These are phyloP conservation scores for Paecilomyces niveus DNA, from an alignment of 2,329 filamentous ascomycete species.

Conservation along the genomic window DNA sequence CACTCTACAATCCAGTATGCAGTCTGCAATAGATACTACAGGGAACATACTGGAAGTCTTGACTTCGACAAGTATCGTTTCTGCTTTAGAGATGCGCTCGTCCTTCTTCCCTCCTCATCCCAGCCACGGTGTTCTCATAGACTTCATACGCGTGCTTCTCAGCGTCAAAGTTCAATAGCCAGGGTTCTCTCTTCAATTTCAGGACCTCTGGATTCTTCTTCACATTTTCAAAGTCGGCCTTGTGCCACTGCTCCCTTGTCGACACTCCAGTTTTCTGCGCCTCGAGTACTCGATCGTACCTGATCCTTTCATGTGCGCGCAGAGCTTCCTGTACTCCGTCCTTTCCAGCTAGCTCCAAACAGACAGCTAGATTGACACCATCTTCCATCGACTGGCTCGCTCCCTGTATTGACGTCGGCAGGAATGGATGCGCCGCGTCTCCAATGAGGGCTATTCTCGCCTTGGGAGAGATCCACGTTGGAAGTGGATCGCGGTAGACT, in stretches of 20 bases:
- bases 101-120: conserved; percentile 1
- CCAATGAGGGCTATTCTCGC: conserved; percentile 25
- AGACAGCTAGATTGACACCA: conserved; percentile 27
- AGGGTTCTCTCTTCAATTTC: conserved; percentile 13
- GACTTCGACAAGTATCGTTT: too few species aligned
- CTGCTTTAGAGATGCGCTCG: background rate
- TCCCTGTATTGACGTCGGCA: conserved; percentile 39
- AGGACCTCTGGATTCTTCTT: conserved; percentile 21
- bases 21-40: too few species aligned
- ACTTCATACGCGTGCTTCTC: conserved; percentile 17
- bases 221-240: conserved; percentile 21
- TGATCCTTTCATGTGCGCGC: conserved; percentile 14
- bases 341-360: conserved; percentile 16
- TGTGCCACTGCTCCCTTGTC: conserved; percentile 18
- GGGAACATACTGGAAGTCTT: too few species aligned
- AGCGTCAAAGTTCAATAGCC: conserved; percentile 16
- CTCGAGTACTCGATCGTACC: conserved; percentile 15
- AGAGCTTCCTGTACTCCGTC: conserved; percentile 18
- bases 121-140: conserved; percentile 12
- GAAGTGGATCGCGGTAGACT: conserved; percentile 17
- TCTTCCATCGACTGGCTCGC: conserved; percentile 39
- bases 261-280: conserved; percentile 16
- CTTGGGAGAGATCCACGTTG: conserved; percentile 17
- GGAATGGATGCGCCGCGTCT: conserved; percentile 32
- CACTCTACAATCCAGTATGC: too few species aligned